Evolutionary conservation across 371 early-diverging fungal species (phyloP).

Genomic region (Furculomyces boomerangus): DNA sequence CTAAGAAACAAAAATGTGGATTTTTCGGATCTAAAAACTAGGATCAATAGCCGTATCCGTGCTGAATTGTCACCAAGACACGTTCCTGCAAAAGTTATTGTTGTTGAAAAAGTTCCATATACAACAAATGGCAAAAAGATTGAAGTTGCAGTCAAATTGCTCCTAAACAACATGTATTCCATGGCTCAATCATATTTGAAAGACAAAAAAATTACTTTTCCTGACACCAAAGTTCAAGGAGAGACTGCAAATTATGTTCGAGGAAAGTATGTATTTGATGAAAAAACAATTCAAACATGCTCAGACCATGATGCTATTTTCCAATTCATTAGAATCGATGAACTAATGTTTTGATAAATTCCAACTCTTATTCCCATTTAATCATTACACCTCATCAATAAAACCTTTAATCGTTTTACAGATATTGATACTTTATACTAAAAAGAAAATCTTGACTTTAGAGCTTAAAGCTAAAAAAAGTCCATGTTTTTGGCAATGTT

Average conservation of each 20-base stretch:
- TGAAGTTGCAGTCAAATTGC: conserved; percentile 88
- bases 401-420: too few species aligned
- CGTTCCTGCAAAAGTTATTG: conserved; percentile 76
- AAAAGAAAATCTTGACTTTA: too few species aligned
- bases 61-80: conserved; percentile 75
- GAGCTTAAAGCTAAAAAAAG: too few species aligned
- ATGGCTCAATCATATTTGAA: conserved; percentile 1
- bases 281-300: neutral
- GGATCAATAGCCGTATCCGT: conserved; percentile 58
- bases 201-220: neutral
- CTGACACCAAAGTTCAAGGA: neutral
- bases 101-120: conserved; percentile 76
- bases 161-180: conserved; percentile 34
- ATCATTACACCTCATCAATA: too few species aligned
- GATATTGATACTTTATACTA: too few species aligned
- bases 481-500: too few species aligned
- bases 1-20: conserved; percentile 12
- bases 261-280: neutral
- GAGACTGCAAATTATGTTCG: neutral
- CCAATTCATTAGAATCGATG: neutral
- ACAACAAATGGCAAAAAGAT: conserved; percentile 95
- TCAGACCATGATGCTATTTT: neutral
- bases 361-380: too few species aligned
- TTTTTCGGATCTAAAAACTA: conserved; percentile 2
- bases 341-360: neutral